Evolutionary conservation across 495 filamentous ascomycete species (phyloP).

Genomic region (Cudoniella acicularis): DNA sequence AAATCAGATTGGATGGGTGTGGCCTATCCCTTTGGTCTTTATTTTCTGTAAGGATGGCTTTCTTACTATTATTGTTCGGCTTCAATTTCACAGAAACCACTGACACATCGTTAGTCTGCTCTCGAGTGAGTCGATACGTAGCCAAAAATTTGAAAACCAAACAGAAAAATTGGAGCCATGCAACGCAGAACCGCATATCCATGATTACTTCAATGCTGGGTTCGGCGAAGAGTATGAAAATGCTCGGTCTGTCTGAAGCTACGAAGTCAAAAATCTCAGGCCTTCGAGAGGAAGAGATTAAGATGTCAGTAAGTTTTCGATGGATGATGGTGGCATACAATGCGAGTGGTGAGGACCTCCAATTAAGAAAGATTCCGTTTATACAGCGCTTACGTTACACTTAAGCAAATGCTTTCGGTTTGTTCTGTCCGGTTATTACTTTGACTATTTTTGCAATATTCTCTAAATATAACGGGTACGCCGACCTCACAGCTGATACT

Average conservation of each 20-base stretch:
- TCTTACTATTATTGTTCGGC: too few species aligned
- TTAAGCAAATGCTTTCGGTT: conserved; percentile 25
- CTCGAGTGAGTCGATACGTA: conserved; percentile 39
- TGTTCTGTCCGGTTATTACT: conserved; percentile 40
- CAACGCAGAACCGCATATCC: conserved; percentile 50
- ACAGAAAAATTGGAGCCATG: conserved; percentile 47
- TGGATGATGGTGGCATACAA: conserved; percentile 40
- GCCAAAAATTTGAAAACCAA: conserved; percentile 42
- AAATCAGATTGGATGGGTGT: conserved; percentile 52
- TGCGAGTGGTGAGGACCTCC: conserved; percentile 33
- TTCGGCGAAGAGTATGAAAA: conserved; percentile 59
- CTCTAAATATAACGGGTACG: conserved; percentile 12
- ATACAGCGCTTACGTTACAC: neutral
- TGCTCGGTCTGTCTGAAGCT: conserved; percentile 50
- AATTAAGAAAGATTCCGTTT: neutral
- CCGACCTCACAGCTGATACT: conserved; percentile 18
- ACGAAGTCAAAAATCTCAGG: conserved; percentile 41
- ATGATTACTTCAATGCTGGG: conserved; percentile 48
- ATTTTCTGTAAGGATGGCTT: conserved; percentile 45
- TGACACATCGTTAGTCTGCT: conserved; percentile 29
- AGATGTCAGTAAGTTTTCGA: conserved; percentile 51
- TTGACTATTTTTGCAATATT: conserved; percentile 35
- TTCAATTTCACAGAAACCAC: neutral
- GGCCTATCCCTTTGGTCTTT: conserved; percentile 52
- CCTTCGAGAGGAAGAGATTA: conserved; percentile 53